Evolutionary conservation across 164 flowering plant species (phyloP), one percentile per base, ranked within the genome.

Genomic region (Amborella trichopoda): DNA sequence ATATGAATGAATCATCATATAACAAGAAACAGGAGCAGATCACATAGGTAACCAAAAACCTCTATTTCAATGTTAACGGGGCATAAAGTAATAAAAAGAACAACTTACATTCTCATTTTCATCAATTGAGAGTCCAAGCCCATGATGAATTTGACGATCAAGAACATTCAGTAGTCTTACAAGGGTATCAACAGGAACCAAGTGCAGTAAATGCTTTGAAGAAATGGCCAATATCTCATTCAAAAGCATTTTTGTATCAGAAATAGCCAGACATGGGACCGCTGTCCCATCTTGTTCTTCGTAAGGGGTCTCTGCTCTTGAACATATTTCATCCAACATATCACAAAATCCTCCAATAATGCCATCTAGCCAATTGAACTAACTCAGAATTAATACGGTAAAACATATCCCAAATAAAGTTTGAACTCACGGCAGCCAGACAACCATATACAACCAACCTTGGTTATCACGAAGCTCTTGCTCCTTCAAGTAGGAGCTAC

Each of bases 81-180:
- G n/a, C n/a, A n/a, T n/a, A 37, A 14, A 37, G 1, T 32, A 46
- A 10, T 22, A 38, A 16, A 28, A 40, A 26, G 27, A 28, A 19
- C 23, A 14, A 71, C 96, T 80, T 72, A 91, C 99, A 68, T 60
- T 64, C 57, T 78, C 93, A 67, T 64, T 68, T 44, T 90, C 87
- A 60, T 69, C 73, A 44, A 91, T 47, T 0, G 94, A 84, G 44
- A 88, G 52, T 43, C 95, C 95, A 64, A 77, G 91, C 34, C 96
- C 86, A 10, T 72, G 73, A 62, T 74, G 99, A 65, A 91, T 81
- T 54, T 91, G 95, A 56, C 75, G 78, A 71, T 87, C 99, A 40
- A 91, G 62, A 58, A 81, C 74, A 52, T 50, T 75, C 39, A 91
- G 61, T 23, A 78, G 59, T 54, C 83, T 80, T 20, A 67, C 73